Conservation (phyloP, 2,329 filamentous ascomycete species). For the Ascochyta viciae-villosae region DNA sequence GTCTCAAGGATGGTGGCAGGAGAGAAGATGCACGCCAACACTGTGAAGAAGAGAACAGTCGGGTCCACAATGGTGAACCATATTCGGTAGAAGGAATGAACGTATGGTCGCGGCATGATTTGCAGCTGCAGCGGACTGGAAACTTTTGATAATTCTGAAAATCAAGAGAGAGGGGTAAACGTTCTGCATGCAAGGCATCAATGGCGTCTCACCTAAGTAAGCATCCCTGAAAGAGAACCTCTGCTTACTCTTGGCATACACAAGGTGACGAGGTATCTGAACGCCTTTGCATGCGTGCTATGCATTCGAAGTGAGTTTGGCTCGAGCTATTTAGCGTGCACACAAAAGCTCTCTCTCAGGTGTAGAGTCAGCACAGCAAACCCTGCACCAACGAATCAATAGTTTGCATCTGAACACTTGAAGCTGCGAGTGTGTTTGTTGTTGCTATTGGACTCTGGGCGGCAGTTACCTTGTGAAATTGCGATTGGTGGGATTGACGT, state of each 20-base stretch:
- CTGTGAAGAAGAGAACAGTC: constrained; percentile 16
- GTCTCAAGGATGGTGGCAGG: constrained; percentile 6
- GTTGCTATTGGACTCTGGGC: neutral
- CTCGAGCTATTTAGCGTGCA: neutral
- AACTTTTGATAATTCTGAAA: too few relatives aligned
- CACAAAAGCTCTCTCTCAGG: neutral
- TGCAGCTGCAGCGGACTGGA: too few relatives aligned
- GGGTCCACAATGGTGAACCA: constrained; percentile 25
- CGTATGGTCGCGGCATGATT: constrained; percentile 14
- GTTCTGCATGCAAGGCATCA: too few relatives aligned
- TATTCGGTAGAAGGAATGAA: constrained; percentile 18
- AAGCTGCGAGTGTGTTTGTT: neutral
- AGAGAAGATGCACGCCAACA: constrained; percentile 13
- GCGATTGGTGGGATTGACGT: too few relatives aligned
- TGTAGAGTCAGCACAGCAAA: too few relatives aligned
- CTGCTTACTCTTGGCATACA: constrained; percentile 8
- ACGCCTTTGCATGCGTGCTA: too few relatives aligned
- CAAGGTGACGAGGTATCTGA: neutral
- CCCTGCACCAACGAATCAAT: too few relatives aligned
- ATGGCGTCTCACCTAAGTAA: constrained; percentile 5
- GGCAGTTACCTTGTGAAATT: too few relatives aligned
- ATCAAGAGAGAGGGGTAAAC: too few relatives aligned
- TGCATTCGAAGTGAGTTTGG: too few relatives aligned
- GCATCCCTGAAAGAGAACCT: neutral
- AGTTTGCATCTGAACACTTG: too few relatives aligned